Conservation (phyloP, 1,284 basidiomycete species). For the Ganoderma multipileum region DNA sequence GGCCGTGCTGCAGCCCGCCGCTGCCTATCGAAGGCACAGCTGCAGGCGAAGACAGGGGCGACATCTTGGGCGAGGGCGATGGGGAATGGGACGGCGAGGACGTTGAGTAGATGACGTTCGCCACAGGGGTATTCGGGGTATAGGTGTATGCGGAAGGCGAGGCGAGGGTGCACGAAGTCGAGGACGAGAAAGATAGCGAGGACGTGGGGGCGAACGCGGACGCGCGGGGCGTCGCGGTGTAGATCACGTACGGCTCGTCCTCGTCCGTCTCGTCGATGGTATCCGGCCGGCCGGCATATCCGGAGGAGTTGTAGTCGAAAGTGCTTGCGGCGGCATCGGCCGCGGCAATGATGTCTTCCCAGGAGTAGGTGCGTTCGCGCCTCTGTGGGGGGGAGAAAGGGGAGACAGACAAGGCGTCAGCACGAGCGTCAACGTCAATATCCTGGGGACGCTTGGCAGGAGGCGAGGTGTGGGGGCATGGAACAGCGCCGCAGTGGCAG, state of each 20-base stretch:
- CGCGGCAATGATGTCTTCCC: conserved; percentile 32
- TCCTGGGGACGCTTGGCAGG: background rate
- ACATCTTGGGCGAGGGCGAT: conserved; percentile 23
- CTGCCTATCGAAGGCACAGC: conserved; percentile 14
- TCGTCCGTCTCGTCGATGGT: conserved; percentile 32
- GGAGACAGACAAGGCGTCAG: background rate
- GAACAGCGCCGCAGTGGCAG: conserved; percentile 2
- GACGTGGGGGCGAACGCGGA: conserved; percentile 8
- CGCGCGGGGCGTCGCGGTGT: conserved; percentile 34
- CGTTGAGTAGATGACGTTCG: conserved; percentile 27
- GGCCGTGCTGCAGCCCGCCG: conserved; percentile 14
- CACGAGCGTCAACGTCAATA: conserved; percentile 8
- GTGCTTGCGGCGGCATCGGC: conserved; percentile 26
- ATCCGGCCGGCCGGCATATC: conserved; percentile 25
- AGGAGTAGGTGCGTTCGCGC: conserved; percentile 32
- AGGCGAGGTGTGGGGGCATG: background rate
- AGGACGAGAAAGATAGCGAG: conserved; percentile 9
- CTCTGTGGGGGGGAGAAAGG: conserved; percentile 14
- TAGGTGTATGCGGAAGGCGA: conserved; percentile 16
- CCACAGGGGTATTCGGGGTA: conserved; percentile 22
- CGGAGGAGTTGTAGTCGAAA: conserved; percentile 21
- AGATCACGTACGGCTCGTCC: conserved; percentile 37
- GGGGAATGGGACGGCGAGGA: conserved; percentile 17
- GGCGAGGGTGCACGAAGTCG: conserved; percentile 8
- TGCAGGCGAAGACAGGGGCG: conserved; percentile 21